Percentiles rank a stretch among this genome's conserved stretches.
These are phyloP conservation scores for Multifurca ochricompacta DNA, from an alignment of 768 basidiomycete genomes.

Conservation along the genomic window DNA sequence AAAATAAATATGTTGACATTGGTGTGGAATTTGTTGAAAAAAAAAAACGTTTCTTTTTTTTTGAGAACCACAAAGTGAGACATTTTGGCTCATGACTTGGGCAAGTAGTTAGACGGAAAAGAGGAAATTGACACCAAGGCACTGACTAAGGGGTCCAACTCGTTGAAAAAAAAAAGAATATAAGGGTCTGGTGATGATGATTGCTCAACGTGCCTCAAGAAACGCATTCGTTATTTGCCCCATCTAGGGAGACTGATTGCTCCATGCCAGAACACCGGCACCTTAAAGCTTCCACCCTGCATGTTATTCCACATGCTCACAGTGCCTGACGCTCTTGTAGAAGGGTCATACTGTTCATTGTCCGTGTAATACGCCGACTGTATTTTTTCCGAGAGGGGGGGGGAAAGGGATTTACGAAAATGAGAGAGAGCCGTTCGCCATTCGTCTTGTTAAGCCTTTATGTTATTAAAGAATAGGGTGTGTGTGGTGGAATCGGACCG, in stretches of 20 bases:
- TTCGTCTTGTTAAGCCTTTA: not conserved
- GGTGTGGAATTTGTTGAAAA: not conserved
- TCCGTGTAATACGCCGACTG: not conserved
- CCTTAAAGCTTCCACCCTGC: not conserved
- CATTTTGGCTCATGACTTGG: not conserved
- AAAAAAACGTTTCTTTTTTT: no score
- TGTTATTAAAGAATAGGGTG: not conserved
- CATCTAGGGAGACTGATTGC: not conserved
- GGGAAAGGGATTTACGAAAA: not conserved
- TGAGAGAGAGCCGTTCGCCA: no score
- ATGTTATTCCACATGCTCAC: not conserved
- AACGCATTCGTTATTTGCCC: not conserved
- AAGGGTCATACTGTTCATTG: not conserved
- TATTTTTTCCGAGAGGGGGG: not conserved
- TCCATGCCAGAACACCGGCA: slow-evolving; percentile 1
- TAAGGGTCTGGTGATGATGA: slow-evolving; percentile 12
- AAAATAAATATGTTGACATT: no score
- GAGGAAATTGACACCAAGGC: not conserved
- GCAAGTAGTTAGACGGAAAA: not conserved
- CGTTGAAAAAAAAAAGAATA: no score
- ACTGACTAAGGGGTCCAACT: no score
- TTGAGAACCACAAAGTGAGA: not conserved
- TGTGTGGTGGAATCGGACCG: not conserved
- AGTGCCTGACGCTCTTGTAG: not conserved
- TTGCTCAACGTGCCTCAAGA: slow-evolving; percentile 1